phyloP scores from a whole-genome alignment of 2,329 filamentous ascomycete genomes.

The Alternaria sp. region DNA sequence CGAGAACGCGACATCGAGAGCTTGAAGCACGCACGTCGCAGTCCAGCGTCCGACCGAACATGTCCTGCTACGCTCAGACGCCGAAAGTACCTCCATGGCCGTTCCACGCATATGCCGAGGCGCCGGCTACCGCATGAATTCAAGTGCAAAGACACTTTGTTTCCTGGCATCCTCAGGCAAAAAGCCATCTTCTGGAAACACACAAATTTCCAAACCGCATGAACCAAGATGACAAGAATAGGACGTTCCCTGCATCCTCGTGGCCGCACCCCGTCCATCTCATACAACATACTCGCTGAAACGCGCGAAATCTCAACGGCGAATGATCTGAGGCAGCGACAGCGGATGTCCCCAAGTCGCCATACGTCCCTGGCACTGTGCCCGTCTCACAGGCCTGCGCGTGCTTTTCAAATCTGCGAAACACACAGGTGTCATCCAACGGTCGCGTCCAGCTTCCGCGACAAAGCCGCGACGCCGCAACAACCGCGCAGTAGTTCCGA shows the following conservation, averaged over 20 bases:
- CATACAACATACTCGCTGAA: slow-evolving; percentile 19
- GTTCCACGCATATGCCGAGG: slow-evolving; percentile 7
- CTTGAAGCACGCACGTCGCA: slow-evolving; percentile 7
- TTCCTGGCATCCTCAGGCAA: slow-evolving; percentile 4
- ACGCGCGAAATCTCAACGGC: slow-evolving; percentile 21
- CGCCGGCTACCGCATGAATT: slow-evolving; percentile 6
- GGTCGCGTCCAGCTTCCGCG: slow-evolving; percentile 17
- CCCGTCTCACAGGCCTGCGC: slow-evolving; percentile 18
- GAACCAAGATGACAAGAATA: slow-evolving; percentile 2
- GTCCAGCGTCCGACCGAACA: slow-evolving; percentile 6
- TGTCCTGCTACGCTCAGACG: slow-evolving; percentile 8
- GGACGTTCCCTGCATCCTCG: slow-evolving; percentile 4
- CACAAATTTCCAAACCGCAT: slow-evolving; percentile 8
- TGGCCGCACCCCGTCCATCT: slow-evolving; percentile 5
- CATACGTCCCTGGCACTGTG: slow-evolving; percentile 21
- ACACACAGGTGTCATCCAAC: slow-evolving; percentile 16
- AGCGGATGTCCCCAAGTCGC: slow-evolving; percentile 13
- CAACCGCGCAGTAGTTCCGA: slow-evolving; percentile 1
- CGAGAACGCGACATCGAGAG: not conserved
- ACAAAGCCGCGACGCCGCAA: slow-evolving; percentile 9
- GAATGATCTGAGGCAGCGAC: slow-evolving; percentile 22
- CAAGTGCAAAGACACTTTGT: slow-evolving; percentile 1
- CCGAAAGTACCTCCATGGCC: slow-evolving; percentile 5
- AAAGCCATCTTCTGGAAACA: slow-evolving; percentile 6
- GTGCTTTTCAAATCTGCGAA: slow-evolving; percentile 19